Evolutionary conservation across 164 flowering plant genomes (phyloP), one percentile per base, ranked within the genome.

Genomic region (Vitis rotundifolia): DNA sequence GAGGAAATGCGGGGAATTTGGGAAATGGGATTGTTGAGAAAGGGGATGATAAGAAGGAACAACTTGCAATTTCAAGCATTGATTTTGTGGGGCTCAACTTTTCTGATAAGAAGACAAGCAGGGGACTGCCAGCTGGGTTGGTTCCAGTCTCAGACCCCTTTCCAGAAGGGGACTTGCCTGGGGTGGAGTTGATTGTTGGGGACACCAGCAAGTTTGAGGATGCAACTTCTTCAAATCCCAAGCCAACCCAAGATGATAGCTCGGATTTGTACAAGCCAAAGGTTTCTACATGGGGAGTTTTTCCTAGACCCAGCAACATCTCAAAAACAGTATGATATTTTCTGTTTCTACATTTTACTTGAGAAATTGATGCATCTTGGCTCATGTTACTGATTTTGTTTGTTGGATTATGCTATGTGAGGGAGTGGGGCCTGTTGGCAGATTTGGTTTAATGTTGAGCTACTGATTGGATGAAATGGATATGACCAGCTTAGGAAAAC

Each of bases 221-320:
- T 71, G 49, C 68, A 49, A 59, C 73, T 10, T 29, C 62, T 11
- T 48, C 74, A 44, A 68, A 73, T 14, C 76, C 77, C 1, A 65
- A 73, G 54, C 68, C 69, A 49, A 48, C 22, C 3, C 51, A 64
- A 49, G 87, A 83, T 78, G 93, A 86, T 37, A 69, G 76, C 65
- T 52, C 76, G 6, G 88, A 87, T 57, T 29, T 91, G 12, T 94
- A 94, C 79, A 88, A 88, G 80, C 99, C 99, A 3, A 92, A 86
- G 79, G 95, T 94, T 68, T 91, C 99, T 31, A 85, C 99, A 7
- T 94, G 99, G 99, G 99, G 99, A 73, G 92, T 92, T 68, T 92
- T 92, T 81, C 97, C 99, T 47, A 85, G 97, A 78, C 99, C 99
- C 28, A 72, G 71, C 72, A 81, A 94, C 79, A 89, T 94, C 69